Base-by-base conservation (phyloP, 805 yeast genomes). In the Candida odintsovae region DNA sequence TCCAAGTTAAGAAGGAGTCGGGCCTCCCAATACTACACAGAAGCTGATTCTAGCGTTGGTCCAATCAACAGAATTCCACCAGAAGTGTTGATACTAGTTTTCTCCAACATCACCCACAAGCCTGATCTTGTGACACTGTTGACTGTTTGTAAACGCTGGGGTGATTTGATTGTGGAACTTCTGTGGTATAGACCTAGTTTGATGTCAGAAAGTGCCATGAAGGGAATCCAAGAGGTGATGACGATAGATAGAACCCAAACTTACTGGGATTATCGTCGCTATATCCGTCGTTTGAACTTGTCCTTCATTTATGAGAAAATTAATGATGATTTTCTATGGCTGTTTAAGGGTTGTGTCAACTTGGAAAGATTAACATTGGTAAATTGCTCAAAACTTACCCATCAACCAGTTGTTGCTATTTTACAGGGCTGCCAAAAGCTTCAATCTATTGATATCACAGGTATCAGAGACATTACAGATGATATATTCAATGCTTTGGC, bases 141-240 rank as follows among this genome's bases (percentile, higher is more conserved):
- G 50, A 72, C 88, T 1, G 90, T 88, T 8, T 90, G 96, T 65
- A 81, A 79, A 56, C 76, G 81, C 50, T 90, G 96, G 85, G 86
- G 90, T 11, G 77, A 80, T 53, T 70, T 86, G 38, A 80, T 86
- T 13, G 80, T 89, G 11, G 96, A 87, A 57, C 72, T 83, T 38
- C 69, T 90, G 26, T 90, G 97, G 95, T 86, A 87, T 61, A 77
- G 98, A 49, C 97, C 97, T 3, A 78, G 77, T 38, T 73, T 87
- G 64, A 77, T 75, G 50, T 71, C 72, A 49, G 73, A 71, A 40
- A 49, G 61, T 2, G 71, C 81, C 3, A 76, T 80, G 52, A 65
- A 65, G 39, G 76, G 77, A 50, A 75, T 90, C 42, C 69, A 76
- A 41, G 67, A 70, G 39, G 78, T 88, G 38, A 75, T 84, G 75